Percentiles rank a stretch among this genome's conserved stretches.
Evolutionary conservation across 495 filamentous ascomycete genomes (phyloP).

Genomic region (Penicillium waksmanii): DNA sequence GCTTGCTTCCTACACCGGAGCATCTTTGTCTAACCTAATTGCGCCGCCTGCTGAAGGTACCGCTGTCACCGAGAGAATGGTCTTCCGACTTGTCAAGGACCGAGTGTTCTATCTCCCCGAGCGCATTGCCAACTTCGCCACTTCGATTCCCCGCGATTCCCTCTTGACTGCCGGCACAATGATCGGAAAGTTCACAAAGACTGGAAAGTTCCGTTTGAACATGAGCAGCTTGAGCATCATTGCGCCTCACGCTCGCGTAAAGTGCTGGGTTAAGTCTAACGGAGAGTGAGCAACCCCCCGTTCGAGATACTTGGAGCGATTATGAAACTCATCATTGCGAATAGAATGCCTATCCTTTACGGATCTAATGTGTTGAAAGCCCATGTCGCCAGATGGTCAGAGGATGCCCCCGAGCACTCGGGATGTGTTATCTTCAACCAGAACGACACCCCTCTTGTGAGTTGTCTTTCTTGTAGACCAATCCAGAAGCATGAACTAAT

Average conservation of each 20-base stretch:
- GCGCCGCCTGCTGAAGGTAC: conserved; percentile 69
- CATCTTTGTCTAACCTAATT: conserved; percentile 78
- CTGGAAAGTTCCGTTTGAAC: conserved; percentile 68
- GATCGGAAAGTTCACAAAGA: conserved; percentile 72
- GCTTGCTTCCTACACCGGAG: conserved; percentile 81
- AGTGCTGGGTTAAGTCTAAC: conserved; percentile 93
- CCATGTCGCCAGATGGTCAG: conserved; percentile 84
- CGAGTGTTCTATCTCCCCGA: conserved; percentile 90
- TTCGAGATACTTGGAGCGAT: not conserved
- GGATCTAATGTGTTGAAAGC: conserved; percentile 89
- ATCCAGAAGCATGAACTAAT: not conserved
- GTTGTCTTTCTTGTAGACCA: not conserved
- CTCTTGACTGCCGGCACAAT: conserved; percentile 79
- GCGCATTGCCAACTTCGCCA: conserved; percentile 87
- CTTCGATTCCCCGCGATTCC: conserved; percentile 73
- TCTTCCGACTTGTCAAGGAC: conserved; percentile 79
- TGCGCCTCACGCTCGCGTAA: conserved; percentile 85
- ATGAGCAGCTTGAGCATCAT: conserved; percentile 70
- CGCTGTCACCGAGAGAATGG: conserved; percentile 64
- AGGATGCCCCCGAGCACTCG: conserved; percentile 67
- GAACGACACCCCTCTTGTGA: conserved; percentile 8
- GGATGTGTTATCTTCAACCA: conserved; percentile 32
- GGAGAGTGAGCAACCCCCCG: conserved; percentile 55
- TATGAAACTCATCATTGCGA: not conserved
- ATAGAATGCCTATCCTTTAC: conserved; percentile 61